Evolutionary conservation across 1,284 basidiomycete genomes (phyloP).

Genomic region (Golubevia pallescens): DNA sequence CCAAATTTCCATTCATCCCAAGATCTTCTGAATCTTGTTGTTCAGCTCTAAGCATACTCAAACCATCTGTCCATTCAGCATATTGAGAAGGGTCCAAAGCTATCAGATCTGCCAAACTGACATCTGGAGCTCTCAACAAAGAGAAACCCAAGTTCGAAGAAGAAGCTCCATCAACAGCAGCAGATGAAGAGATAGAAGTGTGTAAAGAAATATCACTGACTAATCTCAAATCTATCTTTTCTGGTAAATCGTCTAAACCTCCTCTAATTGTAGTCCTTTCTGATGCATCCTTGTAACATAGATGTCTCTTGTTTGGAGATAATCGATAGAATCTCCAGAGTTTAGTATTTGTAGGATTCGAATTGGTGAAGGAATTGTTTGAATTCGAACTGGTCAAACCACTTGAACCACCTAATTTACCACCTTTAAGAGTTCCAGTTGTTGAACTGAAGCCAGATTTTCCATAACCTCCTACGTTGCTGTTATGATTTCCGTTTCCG

Average conservation of each 20-base stretch:
- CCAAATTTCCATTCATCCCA: neutral
- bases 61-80: constrained; percentile 94
- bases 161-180: neutral
- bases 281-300: constrained; percentile 81
- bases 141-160: constrained; percentile 25
- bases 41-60: constrained; percentile 73
- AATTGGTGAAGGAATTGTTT: no score
- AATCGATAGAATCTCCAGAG: constrained; percentile 65
- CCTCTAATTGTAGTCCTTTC: constrained; percentile 78
- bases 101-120: constrained; percentile 77
- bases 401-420: neutral
- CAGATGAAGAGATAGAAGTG: neutral
- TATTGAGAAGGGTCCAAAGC: constrained; percentile 82
- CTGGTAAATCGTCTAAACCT: constrained; percentile 83
- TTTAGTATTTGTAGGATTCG: constrained; percentile 4
- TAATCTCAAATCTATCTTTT: constrained; percentile 67
- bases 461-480: no score
- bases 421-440: constrained; percentile 66
- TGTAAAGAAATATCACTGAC: constrained; percentile 45
- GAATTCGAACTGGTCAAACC: no score
- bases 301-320: constrained; percentile 72
- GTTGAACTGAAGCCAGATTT: constrained; percentile 66
- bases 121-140: constrained; percentile 34
- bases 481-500: no score
- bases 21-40: neutral